These are phyloP conservation scores for Allium fistulosum DNA, from an alignment of 106 monocot genomes.

Conservation along the genomic window DNA sequence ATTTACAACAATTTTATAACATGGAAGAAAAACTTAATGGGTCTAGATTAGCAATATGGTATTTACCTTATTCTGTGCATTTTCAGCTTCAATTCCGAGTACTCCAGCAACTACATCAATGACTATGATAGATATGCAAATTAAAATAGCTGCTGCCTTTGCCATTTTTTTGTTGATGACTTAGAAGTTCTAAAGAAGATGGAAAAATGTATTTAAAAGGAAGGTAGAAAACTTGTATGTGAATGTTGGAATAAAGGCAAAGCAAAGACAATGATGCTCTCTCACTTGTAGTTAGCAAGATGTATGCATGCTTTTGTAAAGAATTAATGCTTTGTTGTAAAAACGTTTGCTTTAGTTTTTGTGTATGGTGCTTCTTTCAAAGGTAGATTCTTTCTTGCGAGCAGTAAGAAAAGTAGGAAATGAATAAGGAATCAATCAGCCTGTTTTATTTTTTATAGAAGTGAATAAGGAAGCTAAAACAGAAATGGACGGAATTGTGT, in stretches of 20 bases:
- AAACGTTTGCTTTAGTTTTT: not conserved
- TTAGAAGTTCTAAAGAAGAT: not conserved
- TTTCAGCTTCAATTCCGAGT: constrained; percentile 73
- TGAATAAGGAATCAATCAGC: too few species aligned
- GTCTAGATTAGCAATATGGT: too few species aligned
- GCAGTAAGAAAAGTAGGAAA: not conserved
- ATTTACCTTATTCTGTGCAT: constrained; percentile 57
- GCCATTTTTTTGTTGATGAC: constrained; percentile 22
- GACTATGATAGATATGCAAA: constrained; percentile 63
- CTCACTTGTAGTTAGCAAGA: not conserved
- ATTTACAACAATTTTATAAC: not conserved
- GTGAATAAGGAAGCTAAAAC: too few species aligned
- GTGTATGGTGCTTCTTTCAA: not conserved
- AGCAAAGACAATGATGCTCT: not conserved
- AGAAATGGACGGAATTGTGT: too few species aligned
- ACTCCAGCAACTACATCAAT: constrained; percentile 64
- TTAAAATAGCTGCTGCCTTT: constrained; percentile 18
- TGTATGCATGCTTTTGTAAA: constrained; percentile 3
- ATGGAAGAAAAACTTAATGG: not conserved
- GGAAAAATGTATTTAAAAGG: not conserved
- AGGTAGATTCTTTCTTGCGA: constrained; percentile 7
- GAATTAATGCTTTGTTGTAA: constrained; percentile 6
- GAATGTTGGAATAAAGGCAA: constrained; percentile 15
- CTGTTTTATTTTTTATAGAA: too few species aligned
- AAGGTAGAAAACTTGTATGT: constrained; percentile 2